A percentile compares a stretch with the other conserved stretches of the same genome.
Evolutionary conservation across 2,329 filamentous ascomycete species (phyloP).

Genomic region (Penicillium sp.): DNA sequence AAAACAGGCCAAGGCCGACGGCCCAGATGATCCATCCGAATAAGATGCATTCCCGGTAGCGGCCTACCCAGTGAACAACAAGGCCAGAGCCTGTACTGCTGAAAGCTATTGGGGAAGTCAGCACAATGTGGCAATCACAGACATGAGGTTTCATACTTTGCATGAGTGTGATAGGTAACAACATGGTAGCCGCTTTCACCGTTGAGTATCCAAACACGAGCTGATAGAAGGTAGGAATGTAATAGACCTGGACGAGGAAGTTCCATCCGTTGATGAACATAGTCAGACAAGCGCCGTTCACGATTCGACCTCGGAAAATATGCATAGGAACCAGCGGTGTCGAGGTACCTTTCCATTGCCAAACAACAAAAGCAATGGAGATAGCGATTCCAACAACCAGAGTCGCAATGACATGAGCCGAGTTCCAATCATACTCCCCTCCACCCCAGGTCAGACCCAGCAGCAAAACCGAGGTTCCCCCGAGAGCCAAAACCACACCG

Average conservation of each 20-base stretch:
- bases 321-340: constrained; percentile 40
- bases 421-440: constrained; percentile 55
- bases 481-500: constrained; percentile 48
- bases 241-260: constrained; percentile 59
- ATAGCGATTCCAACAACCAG: constrained; percentile 48
- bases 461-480: constrained; percentile 46
- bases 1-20: constrained; percentile 52
- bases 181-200: constrained; percentile 49
- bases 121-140: constrained; percentile 18
- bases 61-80: constrained; percentile 51
- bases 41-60: constrained; percentile 54
- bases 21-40: constrained; percentile 54
- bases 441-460: constrained; percentile 59
- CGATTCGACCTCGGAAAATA: constrained; percentile 53
- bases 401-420: constrained; percentile 53
- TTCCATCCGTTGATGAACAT: constrained; percentile 60
- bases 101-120: constrained; percentile 44
- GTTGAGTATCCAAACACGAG: constrained; percentile 49
- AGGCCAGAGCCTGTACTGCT: constrained; percentile 52
- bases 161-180: constrained; percentile 49
- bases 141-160: constrained; percentile 36
- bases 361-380: constrained; percentile 29
- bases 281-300: constrained; percentile 54
- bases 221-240: constrained; percentile 60
- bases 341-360: constrained; percentile 35